Conservation (phyloP, 176 grass and related monocot species). For the Poa annua region DNA sequence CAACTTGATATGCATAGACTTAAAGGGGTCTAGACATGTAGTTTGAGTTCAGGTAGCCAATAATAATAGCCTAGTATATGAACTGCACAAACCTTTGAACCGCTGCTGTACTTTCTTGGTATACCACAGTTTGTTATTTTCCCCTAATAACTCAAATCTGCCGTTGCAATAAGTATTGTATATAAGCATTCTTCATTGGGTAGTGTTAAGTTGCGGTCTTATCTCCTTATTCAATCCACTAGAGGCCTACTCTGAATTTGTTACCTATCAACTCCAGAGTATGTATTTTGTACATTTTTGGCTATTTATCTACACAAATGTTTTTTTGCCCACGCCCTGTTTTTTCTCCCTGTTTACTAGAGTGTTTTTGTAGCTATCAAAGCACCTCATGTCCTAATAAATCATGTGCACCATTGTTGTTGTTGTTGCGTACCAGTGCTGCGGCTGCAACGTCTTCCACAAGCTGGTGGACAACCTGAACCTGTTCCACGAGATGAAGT, state of each 20-base stretch:
- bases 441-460: slow-evolving; percentile 94
- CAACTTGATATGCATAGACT: background rate
- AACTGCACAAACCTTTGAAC: background rate
- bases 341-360: background rate
- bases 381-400: background rate
- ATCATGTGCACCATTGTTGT: too few species aligned
- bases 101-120: background rate
- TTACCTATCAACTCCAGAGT: background rate
- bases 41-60: background rate
- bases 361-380: background rate
- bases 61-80: background rate
- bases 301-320: background rate
- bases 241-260: background rate
- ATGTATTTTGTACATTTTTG: background rate
- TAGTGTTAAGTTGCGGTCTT: background rate
- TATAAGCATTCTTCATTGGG: background rate
- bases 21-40: background rate
- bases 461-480: slow-evolving; percentile 96
- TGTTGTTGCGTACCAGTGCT: slow-evolving; percentile 51
- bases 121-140: slow-evolving; percentile 12
- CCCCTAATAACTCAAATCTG: background rate
- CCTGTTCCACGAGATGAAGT: slow-evolving; percentile 96
- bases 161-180: background rate
- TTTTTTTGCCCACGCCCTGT: background rate
- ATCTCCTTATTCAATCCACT: background rate